Base-by-base conservation (phyloP, 257 asterid genomes). In the Scutellaria barbata region DNA sequence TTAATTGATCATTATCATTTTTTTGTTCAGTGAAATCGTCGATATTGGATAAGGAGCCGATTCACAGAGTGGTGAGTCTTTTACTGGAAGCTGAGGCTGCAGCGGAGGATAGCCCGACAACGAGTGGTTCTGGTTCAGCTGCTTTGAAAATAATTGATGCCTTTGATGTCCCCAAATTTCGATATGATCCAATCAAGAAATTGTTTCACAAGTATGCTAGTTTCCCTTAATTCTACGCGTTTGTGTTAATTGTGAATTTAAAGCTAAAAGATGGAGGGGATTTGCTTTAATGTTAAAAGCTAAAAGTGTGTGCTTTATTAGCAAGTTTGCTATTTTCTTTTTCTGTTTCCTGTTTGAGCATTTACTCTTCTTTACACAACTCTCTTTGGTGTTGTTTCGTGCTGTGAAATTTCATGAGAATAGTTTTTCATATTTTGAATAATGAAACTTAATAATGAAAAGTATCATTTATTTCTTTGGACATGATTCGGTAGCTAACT, bases 121-220 rank as follows among this genome's bases (percentile, higher is more conserved):
- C 70, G 54, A 75, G 85, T 63, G 77, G 80, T 17, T 63, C 59
- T 75, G 81, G 64, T 35, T 69, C 84, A 30, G 69, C 81, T 9
- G 81, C 96, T 16, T 87, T 95, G 88, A 84, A 83, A 47, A 81
- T 87, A 46, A 85, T 87, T 62, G 86, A 89, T 75, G 92, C 92
- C n/a, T 92, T 92, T 69, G 89, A 86, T 75, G 74, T 87, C 66
- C 94, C 92, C 37, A 92, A 89, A 76, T 95, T 80, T 59, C 83
- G 84, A 52, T 95, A 88, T 13, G 98, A 95, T 69, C 82, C 90
- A 16, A 84, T 88, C 69, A 95, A 82, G 89, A 95, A 92, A 63
- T 51, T 76, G 75, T 92, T 95, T 74, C 76, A 78, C 77, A 84
- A 81, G 97, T 92, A 89, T 16, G 90, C 1, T 10, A 1, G 43